These are phyloP conservation scores for Coemansia sp. DNA, from an alignment of 192 early-diverging fungal genomes.

Conservation along the genomic window DNA sequence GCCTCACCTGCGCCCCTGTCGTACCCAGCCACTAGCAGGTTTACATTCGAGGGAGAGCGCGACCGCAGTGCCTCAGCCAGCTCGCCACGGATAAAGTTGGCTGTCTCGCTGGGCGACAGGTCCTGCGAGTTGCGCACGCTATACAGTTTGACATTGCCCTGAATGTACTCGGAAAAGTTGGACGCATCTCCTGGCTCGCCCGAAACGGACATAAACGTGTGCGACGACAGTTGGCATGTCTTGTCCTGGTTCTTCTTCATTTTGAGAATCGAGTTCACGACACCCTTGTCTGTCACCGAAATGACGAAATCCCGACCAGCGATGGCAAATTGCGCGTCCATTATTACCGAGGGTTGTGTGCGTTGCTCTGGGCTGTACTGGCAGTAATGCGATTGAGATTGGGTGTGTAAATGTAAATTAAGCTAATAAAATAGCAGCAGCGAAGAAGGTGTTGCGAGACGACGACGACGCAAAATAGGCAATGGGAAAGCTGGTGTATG, in stretches of 20 bases:
- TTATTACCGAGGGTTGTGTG: constrained; percentile 22
- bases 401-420: not conserved
- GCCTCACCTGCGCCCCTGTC: constrained; percentile 72
- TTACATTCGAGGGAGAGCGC: constrained; percentile 78
- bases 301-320: constrained; percentile 92
- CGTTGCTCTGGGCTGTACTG: not conserved
- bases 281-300: constrained; percentile 76
- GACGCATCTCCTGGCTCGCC: constrained; percentile 93
- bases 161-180: constrained; percentile 95
- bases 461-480: not conserved
- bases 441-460: not conserved
- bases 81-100: constrained; percentile 82
- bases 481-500: not conserved
- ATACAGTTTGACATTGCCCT: constrained; percentile 88
- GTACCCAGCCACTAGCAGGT: constrained; percentile 84
- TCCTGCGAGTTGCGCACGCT: constrained; percentile 85
- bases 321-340: constrained; percentile 89
- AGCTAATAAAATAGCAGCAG: not conserved
- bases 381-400: not conserved
- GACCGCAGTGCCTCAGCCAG: constrained; percentile 81
- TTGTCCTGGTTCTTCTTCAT: constrained; percentile 95
- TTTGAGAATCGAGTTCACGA: constrained; percentile 80
- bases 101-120: constrained; percentile 73
- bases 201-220: constrained; percentile 80
- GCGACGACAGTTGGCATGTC: constrained; percentile 76